Evolutionary conservation across 208 protist species (phyloP).

Genomic region (Trypanosoma grayi): DNA sequence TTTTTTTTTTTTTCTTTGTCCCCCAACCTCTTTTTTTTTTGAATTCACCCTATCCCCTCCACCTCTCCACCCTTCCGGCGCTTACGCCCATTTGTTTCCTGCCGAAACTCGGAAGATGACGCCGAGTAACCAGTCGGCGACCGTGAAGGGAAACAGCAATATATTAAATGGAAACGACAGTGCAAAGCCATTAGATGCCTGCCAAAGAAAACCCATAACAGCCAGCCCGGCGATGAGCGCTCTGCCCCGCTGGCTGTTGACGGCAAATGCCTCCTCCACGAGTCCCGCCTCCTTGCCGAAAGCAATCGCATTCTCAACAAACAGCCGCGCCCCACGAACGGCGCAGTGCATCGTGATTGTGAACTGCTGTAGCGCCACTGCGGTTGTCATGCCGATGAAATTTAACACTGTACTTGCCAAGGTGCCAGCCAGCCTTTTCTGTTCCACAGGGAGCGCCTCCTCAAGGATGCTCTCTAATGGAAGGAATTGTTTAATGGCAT

Average conservation of each 20-base stretch:
- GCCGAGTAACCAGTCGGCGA: slow-evolving; percentile 49
- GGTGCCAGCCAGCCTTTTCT: slow-evolving; percentile 51
- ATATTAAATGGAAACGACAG: slow-evolving; percentile 81
- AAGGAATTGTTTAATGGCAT: slow-evolving; percentile 41
- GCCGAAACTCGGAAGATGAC: slow-evolving; percentile 2
- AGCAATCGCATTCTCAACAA: slow-evolving; percentile 35
- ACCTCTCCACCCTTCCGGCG: too few relatives aligned
- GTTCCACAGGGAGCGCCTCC: slow-evolving; percentile 47
- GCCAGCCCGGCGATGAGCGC: slow-evolving; percentile 49
- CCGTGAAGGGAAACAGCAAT: slow-evolving; percentile 59
- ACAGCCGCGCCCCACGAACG: slow-evolving; percentile 54
- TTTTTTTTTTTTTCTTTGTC: neutral
- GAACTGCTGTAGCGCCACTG: slow-evolving; percentile 31
- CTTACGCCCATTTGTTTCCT: neutral
- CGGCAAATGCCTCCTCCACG: slow-evolving; percentile 38
- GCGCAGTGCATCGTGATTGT: slow-evolving; percentile 61
- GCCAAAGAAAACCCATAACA: slow-evolving; percentile 70
- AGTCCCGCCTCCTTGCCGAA: slow-evolving; percentile 38
- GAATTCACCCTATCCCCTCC: neutral
- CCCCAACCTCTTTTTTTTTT: neutral
- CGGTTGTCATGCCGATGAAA: slow-evolving; percentile 34
- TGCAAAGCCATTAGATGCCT: slow-evolving; percentile 45
- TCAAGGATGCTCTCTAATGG: slow-evolving; percentile 38
- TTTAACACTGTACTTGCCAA: slow-evolving; percentile 31
- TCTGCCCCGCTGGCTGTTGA: slow-evolving; percentile 37